Conservation (phyloP, 1,284 basidiomycete species). For the Jaminaea rosea region DNA sequence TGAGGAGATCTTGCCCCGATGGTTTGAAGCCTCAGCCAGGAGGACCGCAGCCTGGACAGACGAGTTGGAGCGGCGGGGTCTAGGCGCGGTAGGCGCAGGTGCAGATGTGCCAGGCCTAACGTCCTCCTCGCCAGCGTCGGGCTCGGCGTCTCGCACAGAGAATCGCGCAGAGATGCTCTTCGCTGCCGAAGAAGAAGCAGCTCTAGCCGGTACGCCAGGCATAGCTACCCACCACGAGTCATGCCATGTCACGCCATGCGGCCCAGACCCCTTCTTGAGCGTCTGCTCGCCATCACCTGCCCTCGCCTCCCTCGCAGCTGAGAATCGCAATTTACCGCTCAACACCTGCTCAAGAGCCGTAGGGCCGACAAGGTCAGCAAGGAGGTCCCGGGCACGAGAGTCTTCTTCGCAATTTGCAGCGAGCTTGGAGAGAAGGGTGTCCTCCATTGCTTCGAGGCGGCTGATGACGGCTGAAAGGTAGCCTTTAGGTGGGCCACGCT, state of each 20-base stretch:
- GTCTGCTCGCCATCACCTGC: too few species aligned
- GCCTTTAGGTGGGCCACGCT: neutral
- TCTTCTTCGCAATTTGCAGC: neutral
- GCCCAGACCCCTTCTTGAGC: neutral
- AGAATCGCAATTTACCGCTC: neutral
- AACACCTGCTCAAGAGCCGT: neutral
- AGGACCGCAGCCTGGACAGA: too few species aligned
- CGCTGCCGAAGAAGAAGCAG: too few species aligned
- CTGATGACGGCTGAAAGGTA: conserved; percentile 1
- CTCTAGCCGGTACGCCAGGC: neutral
- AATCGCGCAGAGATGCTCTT: too few species aligned
- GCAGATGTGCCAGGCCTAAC: too few species aligned
- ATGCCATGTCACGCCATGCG: neutral
- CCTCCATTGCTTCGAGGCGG: neutral
- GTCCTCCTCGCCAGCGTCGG: too few species aligned
- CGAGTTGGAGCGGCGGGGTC: too few species aligned
- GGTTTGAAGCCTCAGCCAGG: too few species aligned
- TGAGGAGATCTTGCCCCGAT: too few species aligned
- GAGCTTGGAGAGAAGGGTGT: neutral
- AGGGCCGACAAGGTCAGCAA: neutral
- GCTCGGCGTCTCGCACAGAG: too few species aligned
- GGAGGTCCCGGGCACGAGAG: neutral
- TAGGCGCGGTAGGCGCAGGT: too few species aligned
- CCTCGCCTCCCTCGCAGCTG: neutral
- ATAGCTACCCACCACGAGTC: neutral